phyloP scores from a whole-genome alignment of 768 basidiomycete species.

The Rhodotorula sphaerocarpa region DNA sequence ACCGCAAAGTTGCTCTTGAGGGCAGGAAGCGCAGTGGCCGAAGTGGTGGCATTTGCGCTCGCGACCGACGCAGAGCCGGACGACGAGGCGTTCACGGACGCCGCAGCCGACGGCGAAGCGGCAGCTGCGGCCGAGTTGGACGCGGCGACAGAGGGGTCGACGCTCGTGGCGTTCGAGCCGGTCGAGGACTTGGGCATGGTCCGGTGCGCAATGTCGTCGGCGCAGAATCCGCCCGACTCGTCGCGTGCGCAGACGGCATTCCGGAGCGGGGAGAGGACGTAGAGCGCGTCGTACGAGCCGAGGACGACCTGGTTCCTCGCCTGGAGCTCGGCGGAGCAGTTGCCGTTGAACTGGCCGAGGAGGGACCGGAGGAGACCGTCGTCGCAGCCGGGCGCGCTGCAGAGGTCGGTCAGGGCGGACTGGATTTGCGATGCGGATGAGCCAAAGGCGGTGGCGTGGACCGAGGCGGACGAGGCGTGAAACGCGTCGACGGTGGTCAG shows the following conservation, averaged over 20 bases:
- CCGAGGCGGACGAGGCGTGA: constrained; percentile 46
- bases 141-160: constrained; percentile 37
- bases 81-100: constrained; percentile 27
- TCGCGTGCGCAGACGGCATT: constrained; percentile 68
- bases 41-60: constrained; percentile 47
- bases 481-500: constrained; percentile 54
- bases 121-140: constrained; percentile 1
- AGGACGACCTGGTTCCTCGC: constrained; percentile 40
- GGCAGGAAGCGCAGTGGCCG: not conserved
- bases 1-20: constrained; percentile 26
- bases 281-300: constrained; percentile 71
- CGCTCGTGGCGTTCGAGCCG: constrained; percentile 24
- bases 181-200: constrained; percentile 34
- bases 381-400: constrained; percentile 46
- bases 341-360: constrained; percentile 61
- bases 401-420: constrained; percentile 50
- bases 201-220: constrained; percentile 48
- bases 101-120: constrained; percentile 5
- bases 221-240: constrained; percentile 62
- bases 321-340: constrained; percentile 66
- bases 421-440: constrained; percentile 40
- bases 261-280: constrained; percentile 58
- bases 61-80: constrained; percentile 8
- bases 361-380: constrained; percentile 53
- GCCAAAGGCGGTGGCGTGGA: constrained; percentile 42